Conservation (phyloP, 345 rosid genomes). For the Sonneratia alba region DNA sequence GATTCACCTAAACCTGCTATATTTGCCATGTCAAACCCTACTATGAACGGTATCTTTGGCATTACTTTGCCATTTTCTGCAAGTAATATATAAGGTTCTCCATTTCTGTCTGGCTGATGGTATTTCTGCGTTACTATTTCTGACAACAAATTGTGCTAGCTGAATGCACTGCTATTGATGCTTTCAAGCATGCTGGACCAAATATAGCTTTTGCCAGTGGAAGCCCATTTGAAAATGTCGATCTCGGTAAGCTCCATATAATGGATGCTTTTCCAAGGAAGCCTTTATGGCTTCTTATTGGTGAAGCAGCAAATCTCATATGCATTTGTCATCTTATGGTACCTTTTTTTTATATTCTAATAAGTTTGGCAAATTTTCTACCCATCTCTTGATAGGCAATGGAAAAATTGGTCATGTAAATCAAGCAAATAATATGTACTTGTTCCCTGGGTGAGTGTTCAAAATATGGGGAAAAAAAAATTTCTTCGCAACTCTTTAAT, state of each 20-base stretch:
- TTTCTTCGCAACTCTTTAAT: background rate
- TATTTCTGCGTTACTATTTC: background rate
- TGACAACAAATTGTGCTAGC: constrained; percentile 35
- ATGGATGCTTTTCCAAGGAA: constrained; percentile 7
- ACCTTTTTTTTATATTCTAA: constrained; percentile 1
- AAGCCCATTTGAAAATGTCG: constrained; percentile 86
- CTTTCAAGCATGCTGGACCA: constrained; percentile 89
- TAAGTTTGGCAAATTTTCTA: background rate
- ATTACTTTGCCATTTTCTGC: constrained; percentile 6
- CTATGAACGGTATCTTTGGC: constrained; percentile 55
- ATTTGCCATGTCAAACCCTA: constrained; percentile 98
- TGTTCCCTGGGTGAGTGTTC: constrained; percentile 82
- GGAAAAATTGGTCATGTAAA: constrained; percentile 87
- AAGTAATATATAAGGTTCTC: background rate
- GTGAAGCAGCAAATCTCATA: background rate
- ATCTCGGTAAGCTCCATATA: constrained; percentile 49
- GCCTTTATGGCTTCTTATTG: background rate
- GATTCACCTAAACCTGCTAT: constrained; percentile 81
- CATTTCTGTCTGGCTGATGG: background rate
- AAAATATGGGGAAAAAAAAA: background rate
- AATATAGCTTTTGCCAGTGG: constrained; percentile 91
- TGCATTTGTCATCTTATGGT: constrained; percentile 4
- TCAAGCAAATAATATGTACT: constrained; percentile 98
- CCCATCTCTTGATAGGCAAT: constrained; percentile 44
- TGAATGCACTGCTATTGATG: constrained; percentile 92